A percentile compares a stretch with the other conserved stretches of the same genome.
These are phyloP conservation scores for Aegilops longissima DNA, from an alignment of 176 grass and related monocot genomes.

Conservation along the genomic window DNA sequence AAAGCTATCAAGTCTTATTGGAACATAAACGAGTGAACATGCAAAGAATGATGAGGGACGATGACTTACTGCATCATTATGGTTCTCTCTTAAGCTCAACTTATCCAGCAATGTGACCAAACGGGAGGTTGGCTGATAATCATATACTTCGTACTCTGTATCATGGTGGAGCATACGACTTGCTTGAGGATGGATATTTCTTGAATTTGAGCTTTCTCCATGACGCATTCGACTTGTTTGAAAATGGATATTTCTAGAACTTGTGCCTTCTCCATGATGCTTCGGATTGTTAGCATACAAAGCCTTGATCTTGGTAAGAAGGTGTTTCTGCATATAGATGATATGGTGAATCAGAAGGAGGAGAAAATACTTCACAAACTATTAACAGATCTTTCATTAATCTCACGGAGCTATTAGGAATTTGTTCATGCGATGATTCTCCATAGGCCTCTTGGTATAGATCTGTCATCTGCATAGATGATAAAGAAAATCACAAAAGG, in stretches of 20 bases:
- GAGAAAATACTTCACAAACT: not conserved
- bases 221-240: not conserved
- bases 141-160: not conserved
- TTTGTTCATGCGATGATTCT: not conserved
- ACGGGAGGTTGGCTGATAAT: not conserved
- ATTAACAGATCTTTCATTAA: not conserved
- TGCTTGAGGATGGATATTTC: no score
- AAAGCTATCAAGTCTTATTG: not conserved
- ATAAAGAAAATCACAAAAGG: no score
- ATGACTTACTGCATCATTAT: not conserved
- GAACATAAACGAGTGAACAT: not conserved
- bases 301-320: slow-evolving; percentile 18
- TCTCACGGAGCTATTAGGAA: slow-evolving; percentile 28
- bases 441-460: not conserved
- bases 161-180: not conserved
- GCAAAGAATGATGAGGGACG: not conserved
- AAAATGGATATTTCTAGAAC: not conserved
- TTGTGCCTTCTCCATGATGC: not conserved
- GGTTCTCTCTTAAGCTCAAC: not conserved
- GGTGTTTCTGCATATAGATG: not conserved
- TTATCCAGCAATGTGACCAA: not conserved
- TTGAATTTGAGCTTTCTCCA: no score
- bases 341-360: not conserved
- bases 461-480: not conserved
- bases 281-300: not conserved